Evolutionary conservation across 805 yeast species (phyloP).

Genomic region (Candida dajiaensis): DNA sequence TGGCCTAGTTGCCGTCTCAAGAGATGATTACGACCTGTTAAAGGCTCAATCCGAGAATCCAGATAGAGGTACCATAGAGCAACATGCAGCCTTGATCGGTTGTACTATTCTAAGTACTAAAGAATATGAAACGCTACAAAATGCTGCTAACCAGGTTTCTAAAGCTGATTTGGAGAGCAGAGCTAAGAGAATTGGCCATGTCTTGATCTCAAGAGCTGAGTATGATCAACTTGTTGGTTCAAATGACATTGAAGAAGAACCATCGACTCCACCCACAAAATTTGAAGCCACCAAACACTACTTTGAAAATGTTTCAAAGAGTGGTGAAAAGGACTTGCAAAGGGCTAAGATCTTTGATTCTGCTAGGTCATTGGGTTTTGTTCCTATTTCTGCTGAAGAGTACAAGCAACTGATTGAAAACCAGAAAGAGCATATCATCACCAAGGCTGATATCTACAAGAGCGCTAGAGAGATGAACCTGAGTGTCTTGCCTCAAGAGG

Average conservation of each 20-base stretch:
- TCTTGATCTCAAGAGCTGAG: constrained; percentile 21
- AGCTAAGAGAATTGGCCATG: constrained; percentile 26
- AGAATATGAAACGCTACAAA: constrained; percentile 21
- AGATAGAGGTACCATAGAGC: constrained; percentile 7
- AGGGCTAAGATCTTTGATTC: constrained; percentile 27
- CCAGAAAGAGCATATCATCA: constrained; percentile 25
- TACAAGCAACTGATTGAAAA: constrained; percentile 26
- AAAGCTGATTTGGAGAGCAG: constrained; percentile 25
- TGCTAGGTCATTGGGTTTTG: constrained; percentile 29
- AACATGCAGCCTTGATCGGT: constrained; percentile 18
- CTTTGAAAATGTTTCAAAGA: constrained; percentile 27
- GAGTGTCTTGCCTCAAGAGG: constrained; percentile 39
- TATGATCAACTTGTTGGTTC: constrained; percentile 6
- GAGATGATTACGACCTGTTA: constrained; percentile 1
- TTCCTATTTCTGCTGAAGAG: constrained; percentile 28
- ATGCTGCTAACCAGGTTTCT: constrained; percentile 17
- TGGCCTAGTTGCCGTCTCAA: constrained; percentile 4
- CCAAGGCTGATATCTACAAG: constrained; percentile 28
- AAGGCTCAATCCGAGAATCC: constrained; percentile 16
- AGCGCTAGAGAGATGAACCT: constrained; percentile 37
- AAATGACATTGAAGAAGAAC: background rate
- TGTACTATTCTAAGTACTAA: constrained; percentile 16
- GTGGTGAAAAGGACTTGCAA: constrained; percentile 20
- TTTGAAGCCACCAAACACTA: constrained; percentile 29
- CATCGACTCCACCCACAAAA: constrained; percentile 22